These are phyloP conservation scores for Houttuynia cordata DNA, from an alignment of 164 flowering plant species.

Conservation along the genomic window DNA sequence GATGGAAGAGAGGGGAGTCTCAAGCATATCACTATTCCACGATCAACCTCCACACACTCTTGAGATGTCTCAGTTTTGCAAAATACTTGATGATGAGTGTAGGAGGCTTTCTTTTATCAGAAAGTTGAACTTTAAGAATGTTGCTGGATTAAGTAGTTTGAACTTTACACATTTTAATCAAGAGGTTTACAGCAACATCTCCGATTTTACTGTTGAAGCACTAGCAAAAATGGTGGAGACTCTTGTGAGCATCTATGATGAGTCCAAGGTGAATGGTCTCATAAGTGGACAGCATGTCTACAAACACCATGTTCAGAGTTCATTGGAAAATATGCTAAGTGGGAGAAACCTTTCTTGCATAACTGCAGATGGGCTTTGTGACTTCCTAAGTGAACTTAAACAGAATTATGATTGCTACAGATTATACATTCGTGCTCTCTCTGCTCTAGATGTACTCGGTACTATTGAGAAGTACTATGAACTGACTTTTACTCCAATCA, in stretches of 20 bases:
- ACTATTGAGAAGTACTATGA: conserved; percentile 41
- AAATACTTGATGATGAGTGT: conserved; percentile 68
- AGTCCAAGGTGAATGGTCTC: conserved; percentile 32
- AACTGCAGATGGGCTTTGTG: conserved; percentile 33
- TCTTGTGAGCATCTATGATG: conserved; percentile 30
- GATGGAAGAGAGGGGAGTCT: conserved; percentile 25
- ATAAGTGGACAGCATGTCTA: conserved; percentile 62
- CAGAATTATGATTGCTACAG: conserved; percentile 45
- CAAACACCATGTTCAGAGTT: conserved; percentile 37
- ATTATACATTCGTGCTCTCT: conserved; percentile 31
- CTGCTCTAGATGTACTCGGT: conserved; percentile 34
- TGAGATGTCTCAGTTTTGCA: conserved; percentile 36
- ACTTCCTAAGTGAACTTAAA: conserved; percentile 51
- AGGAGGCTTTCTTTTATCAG: conserved; percentile 46
- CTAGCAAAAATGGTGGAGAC: conserved; percentile 67
- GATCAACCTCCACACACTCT: conserved; percentile 11
- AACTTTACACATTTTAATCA: conserved; percentile 40
- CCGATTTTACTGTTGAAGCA: conserved; percentile 59
- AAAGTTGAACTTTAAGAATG: conserved; percentile 69
- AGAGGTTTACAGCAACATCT: conserved; percentile 45
- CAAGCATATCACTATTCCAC: conserved; percentile 8
- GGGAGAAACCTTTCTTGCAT: conserved; percentile 15
- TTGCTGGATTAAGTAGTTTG: conserved; percentile 56
- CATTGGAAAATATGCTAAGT: conserved; percentile 33
- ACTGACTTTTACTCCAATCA: conserved; percentile 27